Base-by-base conservation (phyloP, 345 rosid genomes). In the Salix udensis region DNA sequence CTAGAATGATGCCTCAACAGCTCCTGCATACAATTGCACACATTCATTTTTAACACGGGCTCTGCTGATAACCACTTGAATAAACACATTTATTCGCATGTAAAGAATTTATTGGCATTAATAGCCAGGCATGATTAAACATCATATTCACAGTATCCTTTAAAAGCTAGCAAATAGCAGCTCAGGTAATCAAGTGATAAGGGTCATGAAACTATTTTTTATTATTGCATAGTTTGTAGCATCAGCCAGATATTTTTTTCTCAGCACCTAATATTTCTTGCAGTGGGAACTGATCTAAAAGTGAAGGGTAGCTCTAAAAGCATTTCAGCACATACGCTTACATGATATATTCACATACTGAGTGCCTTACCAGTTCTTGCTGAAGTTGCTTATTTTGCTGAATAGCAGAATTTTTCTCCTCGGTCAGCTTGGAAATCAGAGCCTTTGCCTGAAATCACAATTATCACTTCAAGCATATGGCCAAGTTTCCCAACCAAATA, bases 281-380 rank as follows among this genome's bases (percentile, higher is more conserved):
- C 31, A 55, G 58, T 42, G 18, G 15, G 48, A 42, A 3, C 55
- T 12, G 60, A 15, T 21, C 40, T 18, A 76, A 68, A 23, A 23
- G 11, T 7, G n/a, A 53, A 53, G 31, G 40, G 65, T 6, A 24
- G 23, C 39, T 44, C 7, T 64, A 15, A 44, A 37, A 37, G 31
- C 37, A 62, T 64, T 77, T n/a, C 52, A 19, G 16, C 64, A 23
- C 30, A 28, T 3, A 60, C 24, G 5, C 31, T 26, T 10, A 4
- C 40, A 67, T 13, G 14, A 18, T 36, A 37, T 70, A 69, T 21
- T 15, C 34, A 31, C 28, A 65, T 37, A 55, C 39, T 16, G 67
- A 77, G 48, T n/a, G 70, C 8, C 82, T 83, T 84, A 92, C 97
- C 95, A 90, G 68, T 75, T 91, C 93, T 75, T 83, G 87, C 70